Conservation (phyloP, 306 rosid species). For the Prunus mume region DNA sequence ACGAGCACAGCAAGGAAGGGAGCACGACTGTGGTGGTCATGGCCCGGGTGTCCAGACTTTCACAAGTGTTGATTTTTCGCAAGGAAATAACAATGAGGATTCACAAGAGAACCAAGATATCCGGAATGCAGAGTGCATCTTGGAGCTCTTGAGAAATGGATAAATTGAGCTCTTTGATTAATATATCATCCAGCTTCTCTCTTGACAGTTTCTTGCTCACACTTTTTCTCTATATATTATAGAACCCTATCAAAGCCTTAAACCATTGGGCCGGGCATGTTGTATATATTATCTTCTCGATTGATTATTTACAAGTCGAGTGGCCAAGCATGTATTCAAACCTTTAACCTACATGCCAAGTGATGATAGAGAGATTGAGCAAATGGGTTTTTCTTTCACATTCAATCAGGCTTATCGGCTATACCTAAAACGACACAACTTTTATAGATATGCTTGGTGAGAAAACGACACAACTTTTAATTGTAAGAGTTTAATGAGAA, state of each 20-base stretch:
- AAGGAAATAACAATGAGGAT: slow-evolving; percentile 46
- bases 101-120: slow-evolving; percentile 60
- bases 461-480: no score
- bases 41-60: slow-evolving; percentile 76
- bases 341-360: no score
- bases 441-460: no score
- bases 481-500: no score
- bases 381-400: no score
- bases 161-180: background rate
- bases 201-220: background rate
- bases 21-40: slow-evolving; percentile 58
- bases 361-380: no score
- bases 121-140: slow-evolving; percentile 49
- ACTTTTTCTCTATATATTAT: background rate
- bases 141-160: slow-evolving; percentile 45
- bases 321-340: no score
- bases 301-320: no score
- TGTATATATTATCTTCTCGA: background rate
- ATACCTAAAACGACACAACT: no score
- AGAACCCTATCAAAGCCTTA: background rate
- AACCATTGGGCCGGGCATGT: background rate
- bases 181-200: background rate
- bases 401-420: no score
- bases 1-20: slow-evolving; percentile 76
- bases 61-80: slow-evolving; percentile 67